Evolutionary conservation across 2,329 filamentous ascomycete species (phyloP).

Genomic region (Aspergillus costaricaensis): DNA sequence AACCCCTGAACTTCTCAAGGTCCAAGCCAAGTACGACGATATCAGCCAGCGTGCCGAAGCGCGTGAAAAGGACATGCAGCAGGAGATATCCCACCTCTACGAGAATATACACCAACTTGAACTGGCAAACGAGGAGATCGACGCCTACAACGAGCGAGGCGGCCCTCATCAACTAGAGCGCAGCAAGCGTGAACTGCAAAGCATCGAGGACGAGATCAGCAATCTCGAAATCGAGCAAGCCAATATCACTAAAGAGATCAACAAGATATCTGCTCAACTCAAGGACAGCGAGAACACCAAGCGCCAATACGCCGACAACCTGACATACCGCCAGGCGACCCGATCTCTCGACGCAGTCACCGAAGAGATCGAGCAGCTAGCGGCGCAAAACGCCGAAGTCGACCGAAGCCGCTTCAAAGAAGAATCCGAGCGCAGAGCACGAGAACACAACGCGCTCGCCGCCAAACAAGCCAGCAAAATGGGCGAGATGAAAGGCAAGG

Average conservation of each 20-base stretch:
- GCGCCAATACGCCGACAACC: conserved; percentile 84
- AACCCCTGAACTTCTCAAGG: conserved; percentile 72
- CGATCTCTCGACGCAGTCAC: conserved; percentile 68
- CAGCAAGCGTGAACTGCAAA: conserved; percentile 69
- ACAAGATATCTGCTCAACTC: conserved; percentile 74
- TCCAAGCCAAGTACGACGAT: conserved; percentile 75
- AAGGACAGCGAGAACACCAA: conserved; percentile 80
- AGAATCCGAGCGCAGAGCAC: conserved; percentile 69
- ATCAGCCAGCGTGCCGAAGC: conserved; percentile 69
- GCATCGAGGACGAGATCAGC: conserved; percentile 66
- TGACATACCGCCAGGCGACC: conserved; percentile 77
- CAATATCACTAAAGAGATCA: conserved; percentile 68
- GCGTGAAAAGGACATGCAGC: conserved; percentile 71
- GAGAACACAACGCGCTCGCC: conserved; percentile 66
- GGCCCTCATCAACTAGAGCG: conserved; percentile 70
- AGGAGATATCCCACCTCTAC: conserved; percentile 70
- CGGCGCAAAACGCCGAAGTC: conserved; percentile 76
- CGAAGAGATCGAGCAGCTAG: conserved; percentile 71
- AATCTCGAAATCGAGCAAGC: conserved; percentile 68
- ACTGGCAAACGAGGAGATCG: conserved; percentile 74
- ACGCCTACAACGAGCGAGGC: conserved; percentile 73
- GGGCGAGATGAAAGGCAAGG: conserved; percentile 80
- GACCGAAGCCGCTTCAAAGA: conserved; percentile 74
- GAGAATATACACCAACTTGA: conserved; percentile 76
- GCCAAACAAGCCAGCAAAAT: conserved; percentile 73